Evolutionary conservation across 2,329 filamentous ascomycete species (phyloP).

Genomic region (Colletotrichum sp.): DNA sequence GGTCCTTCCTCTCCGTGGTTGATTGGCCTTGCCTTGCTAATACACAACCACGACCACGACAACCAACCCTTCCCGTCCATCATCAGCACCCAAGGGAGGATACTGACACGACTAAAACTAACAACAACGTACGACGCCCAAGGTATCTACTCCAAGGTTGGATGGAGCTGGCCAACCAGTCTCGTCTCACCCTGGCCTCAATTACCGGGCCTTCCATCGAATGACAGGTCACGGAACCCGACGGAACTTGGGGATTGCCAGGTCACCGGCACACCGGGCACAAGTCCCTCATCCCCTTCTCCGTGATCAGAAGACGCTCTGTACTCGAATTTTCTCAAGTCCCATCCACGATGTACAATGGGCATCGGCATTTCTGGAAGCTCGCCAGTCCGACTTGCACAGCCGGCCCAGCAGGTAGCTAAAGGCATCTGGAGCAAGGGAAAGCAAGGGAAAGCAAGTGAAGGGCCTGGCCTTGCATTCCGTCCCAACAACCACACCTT

Average conservation of each 20-base stretch:
- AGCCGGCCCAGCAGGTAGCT: not conserved
- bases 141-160: not conserved
- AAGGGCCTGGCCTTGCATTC: not conserved
- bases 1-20: not conserved
- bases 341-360: not conserved
- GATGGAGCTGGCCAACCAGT: not conserved
- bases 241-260: not conserved
- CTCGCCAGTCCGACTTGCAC: not conserved
- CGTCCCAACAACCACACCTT: not conserved
- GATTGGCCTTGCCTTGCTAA: not conserved
- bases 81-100: not conserved
- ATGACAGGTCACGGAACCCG: not conserved
- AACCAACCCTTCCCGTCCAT: not conserved
- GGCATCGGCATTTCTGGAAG: not conserved
- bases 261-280: not conserved
- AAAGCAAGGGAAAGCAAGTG: not conserved
- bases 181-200: constrained; percentile 1
- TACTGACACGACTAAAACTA: not conserved
- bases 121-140: not conserved
- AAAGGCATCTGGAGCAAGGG: not conserved
- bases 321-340: not conserved
- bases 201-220: constrained; percentile 7
- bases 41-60: not conserved
- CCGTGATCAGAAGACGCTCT: not conserved
- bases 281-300: not conserved